Conservation (phyloP, 371 early-diverging fungal species). For the Saksenaea vasiformis region DNA sequence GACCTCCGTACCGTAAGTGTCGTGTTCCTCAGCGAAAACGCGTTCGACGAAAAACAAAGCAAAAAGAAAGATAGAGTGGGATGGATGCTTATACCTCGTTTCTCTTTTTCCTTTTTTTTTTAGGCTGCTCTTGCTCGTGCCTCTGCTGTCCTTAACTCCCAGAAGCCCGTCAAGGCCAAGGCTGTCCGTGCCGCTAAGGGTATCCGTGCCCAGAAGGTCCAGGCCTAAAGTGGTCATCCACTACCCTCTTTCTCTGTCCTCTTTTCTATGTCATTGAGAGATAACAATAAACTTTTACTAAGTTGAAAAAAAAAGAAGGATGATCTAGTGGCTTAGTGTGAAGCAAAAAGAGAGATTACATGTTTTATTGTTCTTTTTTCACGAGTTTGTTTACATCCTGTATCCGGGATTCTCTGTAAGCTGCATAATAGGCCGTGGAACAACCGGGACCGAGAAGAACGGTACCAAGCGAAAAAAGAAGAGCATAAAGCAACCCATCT, state of each 20-base stretch:
- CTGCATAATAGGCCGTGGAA: background rate
- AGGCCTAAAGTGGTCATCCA: background rate
- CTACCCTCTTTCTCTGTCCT: background rate
- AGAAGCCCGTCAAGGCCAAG: constrained; percentile 63
- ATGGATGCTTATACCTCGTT: background rate
- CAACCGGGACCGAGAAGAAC: background rate
- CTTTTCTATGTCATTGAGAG: background rate
- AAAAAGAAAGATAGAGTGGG: background rate
- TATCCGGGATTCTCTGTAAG: background rate
- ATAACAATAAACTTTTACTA: background rate
- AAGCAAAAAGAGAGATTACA: background rate
- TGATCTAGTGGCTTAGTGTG: background rate
- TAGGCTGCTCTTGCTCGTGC: constrained; percentile 85
- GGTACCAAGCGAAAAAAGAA: background rate
- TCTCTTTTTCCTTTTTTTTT: too few species aligned
- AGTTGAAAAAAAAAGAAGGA: background rate
- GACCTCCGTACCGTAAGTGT: constrained; percentile 73
- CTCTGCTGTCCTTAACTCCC: constrained; percentile 68
- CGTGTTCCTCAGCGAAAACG: too few species aligned
- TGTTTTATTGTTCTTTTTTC: background rate
- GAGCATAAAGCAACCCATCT: background rate
- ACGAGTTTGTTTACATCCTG: background rate
- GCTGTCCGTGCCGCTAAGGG: constrained; percentile 58
- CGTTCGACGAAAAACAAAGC: background rate
- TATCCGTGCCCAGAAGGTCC: constrained; percentile 26